Conservation (phyloP, 345 rosid species). For the Limnanthes douglasii region DNA sequence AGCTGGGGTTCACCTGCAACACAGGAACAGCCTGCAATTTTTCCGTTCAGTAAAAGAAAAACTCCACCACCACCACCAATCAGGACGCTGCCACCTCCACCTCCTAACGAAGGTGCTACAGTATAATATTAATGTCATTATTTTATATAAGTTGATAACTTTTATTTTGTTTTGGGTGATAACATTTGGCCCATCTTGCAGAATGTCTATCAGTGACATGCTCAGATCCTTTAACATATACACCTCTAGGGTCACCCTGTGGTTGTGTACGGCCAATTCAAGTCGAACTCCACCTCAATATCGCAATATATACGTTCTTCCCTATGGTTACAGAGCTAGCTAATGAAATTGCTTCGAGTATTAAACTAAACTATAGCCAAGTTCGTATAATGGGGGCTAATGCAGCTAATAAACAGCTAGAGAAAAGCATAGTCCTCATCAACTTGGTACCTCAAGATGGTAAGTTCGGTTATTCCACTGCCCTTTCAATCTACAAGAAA, state of each 20-base stretch:
- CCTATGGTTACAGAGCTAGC: slow-evolving; percentile 51
- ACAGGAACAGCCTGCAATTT: slow-evolving; percentile 26
- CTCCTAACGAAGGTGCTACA: slow-evolving; percentile 50
- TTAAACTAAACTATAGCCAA: slow-evolving; percentile 34
- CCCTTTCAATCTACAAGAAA: slow-evolving; percentile 29
- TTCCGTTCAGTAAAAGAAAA: slow-evolving; percentile 31
- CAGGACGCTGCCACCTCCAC: slow-evolving; percentile 45
- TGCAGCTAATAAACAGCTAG: slow-evolving; percentile 41
- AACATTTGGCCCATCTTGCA: slow-evolving; percentile 8
- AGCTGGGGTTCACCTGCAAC: slow-evolving; percentile 19
- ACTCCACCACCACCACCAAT: slow-evolving; percentile 26
- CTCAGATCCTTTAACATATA: slow-evolving; percentile 42
- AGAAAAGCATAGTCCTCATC: slow-evolving; percentile 44
- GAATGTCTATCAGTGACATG: slow-evolving; percentile 43
- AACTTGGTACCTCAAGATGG: slow-evolving; percentile 37
- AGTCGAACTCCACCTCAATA: slow-evolving; percentile 39
- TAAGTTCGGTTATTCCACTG: slow-evolving; percentile 22
- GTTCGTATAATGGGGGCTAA: slow-evolving; percentile 61
- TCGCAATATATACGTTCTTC: slow-evolving; percentile 42
- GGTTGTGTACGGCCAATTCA: slow-evolving; percentile 57
- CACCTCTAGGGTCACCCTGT: slow-evolving; percentile 44
- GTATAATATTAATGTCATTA: neutral
- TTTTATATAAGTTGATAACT: neutral
- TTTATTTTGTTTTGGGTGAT: neutral
- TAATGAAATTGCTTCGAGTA: slow-evolving; percentile 30